Base-by-base conservation (phyloP, 129 eudicot species). In the Artemisia argyi region DNA sequence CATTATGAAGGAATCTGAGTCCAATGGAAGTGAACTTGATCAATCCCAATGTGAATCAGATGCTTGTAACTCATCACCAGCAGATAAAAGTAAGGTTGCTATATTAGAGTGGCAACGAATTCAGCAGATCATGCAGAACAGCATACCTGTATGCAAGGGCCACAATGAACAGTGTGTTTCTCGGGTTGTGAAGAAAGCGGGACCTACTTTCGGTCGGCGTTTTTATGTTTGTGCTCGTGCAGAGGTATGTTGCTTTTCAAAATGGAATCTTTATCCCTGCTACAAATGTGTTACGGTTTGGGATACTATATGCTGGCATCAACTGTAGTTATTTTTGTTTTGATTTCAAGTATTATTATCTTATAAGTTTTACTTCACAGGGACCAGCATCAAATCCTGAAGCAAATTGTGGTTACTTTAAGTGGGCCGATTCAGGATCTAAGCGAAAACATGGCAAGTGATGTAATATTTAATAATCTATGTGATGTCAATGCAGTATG, bases 371-470 rank as follows among this genome's bases (percentile, higher is more conserved):
- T 24, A 17, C 3, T 73, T 39, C 72, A 57, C 85, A 95, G 97
- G 99, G 99, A 61, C 99, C 99, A n/a, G 72, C 96, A 62, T 90
- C 96, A 11, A 90, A 95, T 84, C 92, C 91, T 51, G 99, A 95
- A 84, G 92, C 97, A 19, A 90, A 91, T 69, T 95, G 97, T 80
- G 96, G 91, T 30, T 90, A 76, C 78, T 94, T 90, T 69, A 86
- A 85, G 79, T 94, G 99, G 99, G 91, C 96, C 32, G 86, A 83
- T 77, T 67, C 83, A n/a, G 86, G 74, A 65, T 66, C 94, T 11
- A 90, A 83, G 78, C 66, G 71, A 22, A 85, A 80, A 82, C 56
- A 82, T 69, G 74, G 72, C 47, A 70, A 66, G 42, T 84, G 78
- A 86, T 61, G 46, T 8, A 50, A 51, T 68, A 46, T 18, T 55